A percentile compares a stretch with the other conserved stretches of the same genome.
Evolutionary conservation across 2,329 filamentous ascomycete genomes (phyloP).

Genomic region (Fusarium transvaalense): DNA sequence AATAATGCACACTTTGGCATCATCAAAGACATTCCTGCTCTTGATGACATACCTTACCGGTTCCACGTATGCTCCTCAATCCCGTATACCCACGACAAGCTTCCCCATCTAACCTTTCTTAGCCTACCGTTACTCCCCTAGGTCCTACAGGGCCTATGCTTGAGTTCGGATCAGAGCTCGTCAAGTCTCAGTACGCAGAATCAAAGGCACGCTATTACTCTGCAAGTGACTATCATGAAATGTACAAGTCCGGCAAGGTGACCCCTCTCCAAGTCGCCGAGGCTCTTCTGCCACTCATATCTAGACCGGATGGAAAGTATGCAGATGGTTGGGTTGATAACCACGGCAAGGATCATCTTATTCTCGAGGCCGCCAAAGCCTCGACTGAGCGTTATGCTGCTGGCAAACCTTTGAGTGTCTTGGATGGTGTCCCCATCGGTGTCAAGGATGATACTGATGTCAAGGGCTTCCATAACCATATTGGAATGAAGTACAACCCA

Average conservation of each 20-base stretch:
- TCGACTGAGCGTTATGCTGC: slow-evolving; percentile 79
- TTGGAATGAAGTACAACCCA: slow-evolving; percentile 73
- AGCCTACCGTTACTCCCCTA: slow-evolving; percentile 71
- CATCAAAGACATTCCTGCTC: slow-evolving; percentile 60
- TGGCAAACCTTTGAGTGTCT: slow-evolving; percentile 73
- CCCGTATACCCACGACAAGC: too few relatives aligned
- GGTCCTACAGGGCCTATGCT: slow-evolving; percentile 55
- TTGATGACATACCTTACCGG: slow-evolving; percentile 60
- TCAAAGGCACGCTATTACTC: slow-evolving; percentile 72
- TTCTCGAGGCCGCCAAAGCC: slow-evolving; percentile 75
- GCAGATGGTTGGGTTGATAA: slow-evolving; percentile 79
- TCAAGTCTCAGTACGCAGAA: slow-evolving; percentile 56
- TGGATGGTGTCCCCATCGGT: slow-evolving; percentile 86
- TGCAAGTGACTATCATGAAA: slow-evolving; percentile 79
- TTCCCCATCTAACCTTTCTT: slow-evolving; percentile 15
- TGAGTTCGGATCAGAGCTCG: slow-evolving; percentile 58
- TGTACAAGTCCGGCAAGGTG: slow-evolving; percentile 76
- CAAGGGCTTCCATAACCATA: slow-evolving; percentile 75
- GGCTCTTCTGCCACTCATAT: slow-evolving; percentile 77
- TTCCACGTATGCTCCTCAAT: slow-evolving; percentile 59
- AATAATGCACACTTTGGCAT: slow-evolving; percentile 71
- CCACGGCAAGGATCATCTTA: slow-evolving; percentile 67
- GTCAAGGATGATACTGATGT: slow-evolving; percentile 86
- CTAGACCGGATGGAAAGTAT: slow-evolving; percentile 69
- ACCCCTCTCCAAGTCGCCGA: slow-evolving; percentile 81